Evolutionary conservation across 805 yeast genomes (phyloP), one percentile per base, ranked within the genome.

Genomic region (Barnettozyma botsteinii): DNA sequence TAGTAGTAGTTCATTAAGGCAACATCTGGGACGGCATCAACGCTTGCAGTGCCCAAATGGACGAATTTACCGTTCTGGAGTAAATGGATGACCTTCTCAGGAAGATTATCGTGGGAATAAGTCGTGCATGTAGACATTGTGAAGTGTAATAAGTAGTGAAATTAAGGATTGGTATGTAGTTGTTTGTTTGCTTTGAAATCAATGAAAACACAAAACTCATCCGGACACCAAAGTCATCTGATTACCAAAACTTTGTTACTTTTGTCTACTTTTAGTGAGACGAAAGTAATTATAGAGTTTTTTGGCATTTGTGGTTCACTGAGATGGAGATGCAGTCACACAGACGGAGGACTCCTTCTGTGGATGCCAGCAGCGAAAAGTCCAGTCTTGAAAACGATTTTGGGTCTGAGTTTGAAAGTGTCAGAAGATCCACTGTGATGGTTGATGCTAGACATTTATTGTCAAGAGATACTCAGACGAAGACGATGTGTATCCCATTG

Each of bases 1-100:
- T 79, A 85, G 4, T 89, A 79, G 61, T 85, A 91, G 62, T 86
- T 91, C 98, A 91, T 91, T 47, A 91, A 69, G 15, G 93, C 76
- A 4, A 88, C 95, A 45, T 89, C 93, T 6, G 98, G 98, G 33
- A 77, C 61, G 32, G 85, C 72, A 8, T 59, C 46, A 9, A 59
- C 58, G 37, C 69, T 66, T 43, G 87, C 75, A 2, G 98, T 91
- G 3, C 91, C 97, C 34, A 89, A 68, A 59, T 89, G 97, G 29
- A 89, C 77, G 59, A 77, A 83, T 47, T 81, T 73, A 10, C 86
- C 80, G 12, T 73, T 68, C 43, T 76, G 69, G 27, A 84, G 67
- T 28, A 83, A 63, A 11, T 64, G 56, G 17, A 66, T 43, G 14
- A 76, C 57, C 31, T 59, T 63, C 19, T 53, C 51, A 18, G 72